These are phyloP conservation scores for Candida oleophila DNA, from an alignment of 805 yeast genomes.

Conservation along the genomic window DNA sequence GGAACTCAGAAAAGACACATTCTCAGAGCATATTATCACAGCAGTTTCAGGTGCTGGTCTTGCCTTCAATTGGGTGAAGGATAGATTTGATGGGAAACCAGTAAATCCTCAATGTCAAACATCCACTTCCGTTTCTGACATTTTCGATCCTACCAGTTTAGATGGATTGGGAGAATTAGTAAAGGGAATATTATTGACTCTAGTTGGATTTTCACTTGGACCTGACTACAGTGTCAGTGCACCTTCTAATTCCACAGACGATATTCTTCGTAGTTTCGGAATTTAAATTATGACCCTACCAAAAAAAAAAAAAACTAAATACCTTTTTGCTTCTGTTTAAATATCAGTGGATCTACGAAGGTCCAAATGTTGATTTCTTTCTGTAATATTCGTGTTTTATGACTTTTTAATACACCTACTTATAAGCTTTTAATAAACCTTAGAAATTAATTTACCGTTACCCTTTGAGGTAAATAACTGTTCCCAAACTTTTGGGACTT, in stretches of 20 bases:
- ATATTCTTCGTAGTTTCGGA: not conserved
- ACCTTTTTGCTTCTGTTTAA: not conserved
- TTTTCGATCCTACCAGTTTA: not conserved
- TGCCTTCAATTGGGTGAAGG: slow-evolving; percentile 19
- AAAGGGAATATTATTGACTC: not conserved
- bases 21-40: slow-evolving; percentile 18
- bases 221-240: not conserved
- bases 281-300: no score
- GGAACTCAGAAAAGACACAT: slow-evolving; percentile 17
- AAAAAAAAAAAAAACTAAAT: no score
- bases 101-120: slow-evolving; percentile 11
- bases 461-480: slow-evolving; percentile 39
- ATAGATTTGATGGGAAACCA: slow-evolving; percentile 13
- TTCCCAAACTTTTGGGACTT: slow-evolving; percentile 49
- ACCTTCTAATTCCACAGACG: not conserved
- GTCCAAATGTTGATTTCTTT: no score
- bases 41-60: slow-evolving; percentile 15
- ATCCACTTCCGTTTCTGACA: not conserved
- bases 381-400: no score
- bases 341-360: no score
- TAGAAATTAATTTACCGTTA: slow-evolving; percentile 52
- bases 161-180: not conserved
- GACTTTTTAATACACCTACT: no score
- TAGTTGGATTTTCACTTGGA: not conserved
- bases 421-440: slow-evolving; percentile 27